Evolutionary conservation across 2,329 filamentous ascomycete species (phyloP), one percentile per base, ranked within the genome.

Genomic region (Beauveria sp.): DNA sequence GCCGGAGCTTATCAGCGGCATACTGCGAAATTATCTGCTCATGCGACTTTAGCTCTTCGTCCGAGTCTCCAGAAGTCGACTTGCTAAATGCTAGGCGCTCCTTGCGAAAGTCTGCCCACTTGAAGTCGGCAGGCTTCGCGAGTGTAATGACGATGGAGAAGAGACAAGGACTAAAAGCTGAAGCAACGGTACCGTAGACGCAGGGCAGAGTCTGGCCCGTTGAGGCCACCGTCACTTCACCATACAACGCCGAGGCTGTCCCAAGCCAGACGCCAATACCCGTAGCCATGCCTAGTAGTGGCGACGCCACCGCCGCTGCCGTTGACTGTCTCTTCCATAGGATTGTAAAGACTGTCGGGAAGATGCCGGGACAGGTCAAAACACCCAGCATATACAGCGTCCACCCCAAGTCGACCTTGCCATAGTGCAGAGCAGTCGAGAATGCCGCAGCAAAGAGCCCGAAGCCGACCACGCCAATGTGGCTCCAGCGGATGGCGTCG

Each of bases 321-420:
- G 73, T 78, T 51, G 74, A 81, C 66, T 83, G 81, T 12, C 74
- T 74, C 42, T 74, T 74, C 80, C 81, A 83, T 1, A 84, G 71
- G 20, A 83, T 77, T 0, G 80, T 80, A 60, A 83, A 82, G 0
- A 76, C 73, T 6, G 80, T 83, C 0, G 81, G 80, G 65, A 83
- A 79, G 59, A 83, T 81, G 0, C 80, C 80, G 0, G 80, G 79
- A 42, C 80, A 82, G 0, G 79, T 82, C 10, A 83, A 65, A 1
- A 83, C 78, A 3, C 80, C 79, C 0, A 83, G 75, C 79, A 83
- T 80, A 64, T 83, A 83, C 1, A 83, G 63, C 0, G 79, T 82
- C 81, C 80, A 84, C 1, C 78, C 77, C 0, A 84, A 72, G 52
- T 83, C 78, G 5, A 83, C 77, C 0, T 80, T 80, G 0, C 80